Base-by-base conservation (phyloP, 805 yeast genomes). In the Tetrapisispora fleetii region DNA sequence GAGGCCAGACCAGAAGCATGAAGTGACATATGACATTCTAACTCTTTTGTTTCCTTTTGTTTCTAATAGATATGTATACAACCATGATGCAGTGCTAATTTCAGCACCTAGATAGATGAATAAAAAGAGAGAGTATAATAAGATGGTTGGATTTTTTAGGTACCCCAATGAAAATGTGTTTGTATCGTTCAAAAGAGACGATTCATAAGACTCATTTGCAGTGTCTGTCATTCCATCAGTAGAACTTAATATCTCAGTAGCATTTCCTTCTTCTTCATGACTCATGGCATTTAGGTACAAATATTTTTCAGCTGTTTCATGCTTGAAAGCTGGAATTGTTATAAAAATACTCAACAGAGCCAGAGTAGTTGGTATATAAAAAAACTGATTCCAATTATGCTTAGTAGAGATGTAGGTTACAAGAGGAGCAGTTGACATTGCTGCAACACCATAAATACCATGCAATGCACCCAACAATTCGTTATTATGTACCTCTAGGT, bases 1-100 rank as follows among this genome's bases (percentile, higher is more conserved):
- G 19, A 83, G 61, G 0, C 91, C 91, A 22, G 75, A 74, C 89
- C 89, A 83, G 58, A 75, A 83, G 16, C 85, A 82, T 5, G 87
- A 75, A 0, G 83, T 79, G 14, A 81, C 78, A 56, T 77, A 80
- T 9, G 88, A 83, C 58, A 79, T 76, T 19, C 67, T 60, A 1
- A 67, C 55, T 32, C 67, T 67, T 44, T 69, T 66, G 17, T 79
- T 79, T 16, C 71, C 64, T 49, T 84, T 74, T 46, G 79, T 75
- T 24, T 73, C 75, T 39, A 79, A 68, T 48, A 84, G 64, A 56
- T 75, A 84, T 2, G 87, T 78, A 43, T 79, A 79, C 18, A 79
- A 67, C 89, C 90, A 83, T 2, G 87, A 82, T 1, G 83, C 88
- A 50, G 83, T 65, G 1, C 83, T 66, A 27, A 83, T 81, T 60